Evolutionary conservation across 208 protist species (phyloP).

Genomic region (Leishmania arabica): DNA sequence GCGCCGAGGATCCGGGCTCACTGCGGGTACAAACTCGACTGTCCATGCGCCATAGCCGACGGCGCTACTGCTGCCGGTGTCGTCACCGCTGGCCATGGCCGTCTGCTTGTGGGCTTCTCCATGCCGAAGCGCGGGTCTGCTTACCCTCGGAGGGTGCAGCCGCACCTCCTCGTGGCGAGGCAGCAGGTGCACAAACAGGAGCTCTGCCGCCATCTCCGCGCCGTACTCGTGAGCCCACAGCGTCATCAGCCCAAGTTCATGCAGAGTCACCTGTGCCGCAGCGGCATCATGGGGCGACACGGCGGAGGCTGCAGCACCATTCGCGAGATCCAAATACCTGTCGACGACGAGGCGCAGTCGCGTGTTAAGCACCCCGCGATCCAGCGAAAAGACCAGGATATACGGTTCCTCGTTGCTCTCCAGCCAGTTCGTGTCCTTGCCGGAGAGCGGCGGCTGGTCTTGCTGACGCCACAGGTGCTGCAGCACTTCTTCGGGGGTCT

Average conservation of each 20-base stretch:
- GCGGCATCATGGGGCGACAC: not conserved
- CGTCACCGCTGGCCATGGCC: conserved; percentile 7
- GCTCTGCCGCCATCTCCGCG: conserved; percentile 30
- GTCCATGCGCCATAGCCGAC: conserved; percentile 17
- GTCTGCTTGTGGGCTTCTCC: not conserved
- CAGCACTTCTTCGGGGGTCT: conserved; percentile 25
- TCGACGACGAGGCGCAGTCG: conserved; percentile 35
- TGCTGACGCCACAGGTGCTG: conserved; percentile 7
- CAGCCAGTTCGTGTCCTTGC: conserved; percentile 7
- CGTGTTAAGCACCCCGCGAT: conserved; percentile 26
- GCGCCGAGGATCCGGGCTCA: not conserved
- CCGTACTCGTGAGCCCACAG: conserved; percentile 78
- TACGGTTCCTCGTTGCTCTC: conserved; percentile 28
- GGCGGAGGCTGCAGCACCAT: not conserved
- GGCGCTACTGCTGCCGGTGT: not conserved
- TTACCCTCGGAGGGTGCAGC: conserved; percentile 16
- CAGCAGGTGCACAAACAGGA: conserved; percentile 55
- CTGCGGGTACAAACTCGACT: conserved; percentile 7
- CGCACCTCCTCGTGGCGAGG: conserved; percentile 16
- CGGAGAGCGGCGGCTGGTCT: not conserved
- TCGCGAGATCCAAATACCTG: conserved; percentile 19
- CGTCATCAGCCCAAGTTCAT: conserved; percentile 31
- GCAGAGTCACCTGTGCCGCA: conserved; percentile 29
- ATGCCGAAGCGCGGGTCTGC: not conserved
- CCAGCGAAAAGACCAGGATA: conserved; percentile 29